A percentile compares a stretch with the other conserved stretches of the same genome.
Conservation (phyloP, 2,329 filamentous ascomycete species). For the Cladosporium sphaerospermum region DNA sequence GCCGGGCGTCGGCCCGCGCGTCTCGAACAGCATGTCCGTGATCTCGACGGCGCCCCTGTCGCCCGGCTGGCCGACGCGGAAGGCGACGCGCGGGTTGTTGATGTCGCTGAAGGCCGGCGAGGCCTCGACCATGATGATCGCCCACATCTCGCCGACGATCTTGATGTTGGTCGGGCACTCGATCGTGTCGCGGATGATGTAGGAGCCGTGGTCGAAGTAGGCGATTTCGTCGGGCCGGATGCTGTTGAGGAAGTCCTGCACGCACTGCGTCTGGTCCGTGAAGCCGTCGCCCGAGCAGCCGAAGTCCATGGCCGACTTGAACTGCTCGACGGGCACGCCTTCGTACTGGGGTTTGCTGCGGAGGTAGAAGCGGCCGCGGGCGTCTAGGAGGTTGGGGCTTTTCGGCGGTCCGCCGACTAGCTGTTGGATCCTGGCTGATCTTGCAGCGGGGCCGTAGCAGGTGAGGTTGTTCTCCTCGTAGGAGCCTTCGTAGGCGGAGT, state of each 20-base stretch:
- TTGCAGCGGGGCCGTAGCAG: constrained; percentile 25
- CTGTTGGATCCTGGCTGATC: constrained; percentile 28
- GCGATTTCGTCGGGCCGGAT: constrained; percentile 53
- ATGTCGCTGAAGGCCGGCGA: constrained; percentile 65
- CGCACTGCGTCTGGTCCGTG: constrained; percentile 78
- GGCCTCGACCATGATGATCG: constrained; percentile 78
- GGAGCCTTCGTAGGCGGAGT: constrained; percentile 41
- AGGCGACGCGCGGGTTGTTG: constrained; percentile 71
- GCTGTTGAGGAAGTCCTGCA: constrained; percentile 71
- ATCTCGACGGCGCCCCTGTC: constrained; percentile 80
- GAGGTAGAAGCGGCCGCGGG: constrained; percentile 58
- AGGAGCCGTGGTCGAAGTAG: constrained; percentile 60
- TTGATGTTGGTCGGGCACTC: constrained; percentile 57
- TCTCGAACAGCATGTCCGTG: constrained; percentile 79
- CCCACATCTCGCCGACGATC: constrained; percentile 89
- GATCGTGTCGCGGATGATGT: constrained; percentile 55
- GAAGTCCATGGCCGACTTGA: constrained; percentile 56
- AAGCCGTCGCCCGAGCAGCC: constrained; percentile 72
- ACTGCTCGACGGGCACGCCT: constrained; percentile 56
- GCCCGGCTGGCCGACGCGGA: constrained; percentile 73
- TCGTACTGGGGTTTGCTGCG: constrained; percentile 86
- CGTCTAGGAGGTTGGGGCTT: constrained; percentile 59
- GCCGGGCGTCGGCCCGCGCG: constrained; percentile 73
- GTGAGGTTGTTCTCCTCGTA: constrained; percentile 22
- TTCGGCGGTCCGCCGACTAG: constrained; percentile 47